These are phyloP conservation scores for Pyrenophora seminiperda DNA, from an alignment of 2,329 filamentous ascomycete species.

Conservation along the genomic window DNA sequence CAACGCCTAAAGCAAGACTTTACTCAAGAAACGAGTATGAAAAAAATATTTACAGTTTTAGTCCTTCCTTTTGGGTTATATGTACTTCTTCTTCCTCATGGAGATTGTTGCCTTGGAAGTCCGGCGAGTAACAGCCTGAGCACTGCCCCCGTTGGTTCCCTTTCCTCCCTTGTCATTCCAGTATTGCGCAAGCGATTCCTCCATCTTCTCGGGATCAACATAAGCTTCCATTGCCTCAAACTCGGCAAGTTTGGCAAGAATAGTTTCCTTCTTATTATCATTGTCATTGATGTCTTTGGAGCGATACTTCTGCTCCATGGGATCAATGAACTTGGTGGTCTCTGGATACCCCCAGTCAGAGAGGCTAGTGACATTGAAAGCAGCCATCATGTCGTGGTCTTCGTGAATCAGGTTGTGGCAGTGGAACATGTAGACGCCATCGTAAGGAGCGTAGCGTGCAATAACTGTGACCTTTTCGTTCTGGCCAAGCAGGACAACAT, in stretches of 20 bases:
- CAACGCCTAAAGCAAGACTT: no score
- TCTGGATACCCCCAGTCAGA: slow-evolving; percentile 40
- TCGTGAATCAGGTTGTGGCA: slow-evolving; percentile 56
- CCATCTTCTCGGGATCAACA: slow-evolving; percentile 27
- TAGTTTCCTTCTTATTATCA: slow-evolving; percentile 29
- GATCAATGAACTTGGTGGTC: slow-evolving; percentile 42
- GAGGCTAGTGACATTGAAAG: slow-evolving; percentile 51
- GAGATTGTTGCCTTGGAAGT: no score
- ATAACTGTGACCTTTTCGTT: slow-evolving; percentile 51
- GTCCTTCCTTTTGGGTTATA: no score
- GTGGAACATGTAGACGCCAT: slow-evolving; percentile 59
- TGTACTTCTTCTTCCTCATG: no score
- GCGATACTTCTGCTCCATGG: slow-evolving; percentile 39
- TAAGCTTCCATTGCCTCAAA: slow-evolving; percentile 42
- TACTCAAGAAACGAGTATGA: no score
- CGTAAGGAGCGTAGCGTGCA: slow-evolving; percentile 44
- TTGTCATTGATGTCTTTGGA: slow-evolving; percentile 27
- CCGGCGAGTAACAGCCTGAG: no score
- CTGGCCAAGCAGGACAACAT: slow-evolving; percentile 61
- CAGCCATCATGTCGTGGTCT: slow-evolving; percentile 54
- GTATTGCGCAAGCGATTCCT: slow-evolving; percentile 36
- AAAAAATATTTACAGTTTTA: no score
- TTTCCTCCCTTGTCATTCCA: slow-evolving; percentile 4
- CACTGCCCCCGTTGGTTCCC: no score
- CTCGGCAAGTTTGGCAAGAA: slow-evolving; percentile 30